phyloP scores from a whole-genome alignment of 2,329 filamentous ascomycete genomes.

The Domatiomyces globalis region DNA sequence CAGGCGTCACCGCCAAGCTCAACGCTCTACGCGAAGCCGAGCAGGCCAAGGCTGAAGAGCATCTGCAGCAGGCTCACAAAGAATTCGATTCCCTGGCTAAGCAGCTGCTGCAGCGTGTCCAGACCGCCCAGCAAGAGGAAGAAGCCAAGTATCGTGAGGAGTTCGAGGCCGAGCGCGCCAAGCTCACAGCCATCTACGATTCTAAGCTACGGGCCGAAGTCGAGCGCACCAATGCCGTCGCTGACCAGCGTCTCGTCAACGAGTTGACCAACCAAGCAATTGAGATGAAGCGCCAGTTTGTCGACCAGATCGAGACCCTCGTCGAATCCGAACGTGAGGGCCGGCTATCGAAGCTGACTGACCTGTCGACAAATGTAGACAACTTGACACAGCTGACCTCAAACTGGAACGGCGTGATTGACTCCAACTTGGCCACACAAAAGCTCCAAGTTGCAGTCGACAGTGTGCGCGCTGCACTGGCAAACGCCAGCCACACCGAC shows the following conservation, averaged over 20 bases:
- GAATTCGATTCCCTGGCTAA: constrained; percentile 80
- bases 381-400: constrained; percentile 78
- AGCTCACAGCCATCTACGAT: constrained; percentile 63
- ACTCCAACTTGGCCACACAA: constrained; percentile 82
- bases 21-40: constrained; percentile 55
- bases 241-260: constrained; percentile 72
- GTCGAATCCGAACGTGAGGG: constrained; percentile 82
- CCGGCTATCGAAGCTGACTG: constrained; percentile 70
- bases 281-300: constrained; percentile 71
- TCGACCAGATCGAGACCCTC: constrained; percentile 59
- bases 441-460: constrained; percentile 94
- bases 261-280: constrained; percentile 82
- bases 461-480: constrained; percentile 71
- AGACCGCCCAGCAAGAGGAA: constrained; percentile 66
- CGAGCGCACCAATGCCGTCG: constrained; percentile 62
- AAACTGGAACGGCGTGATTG: constrained; percentile 82
- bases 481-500: constrained; percentile 46
- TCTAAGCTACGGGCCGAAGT: constrained; percentile 65
- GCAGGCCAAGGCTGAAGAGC: constrained; percentile 55
- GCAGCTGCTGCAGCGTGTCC: constrained; percentile 77
- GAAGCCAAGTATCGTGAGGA: constrained; percentile 74
- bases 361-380: constrained; percentile 61
- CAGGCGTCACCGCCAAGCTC: constrained; percentile 66
- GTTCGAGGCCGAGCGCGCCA: constrained; percentile 75
- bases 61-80: constrained; percentile 55